phyloP scores from a whole-genome alignment of 495 filamentous ascomycete species.

The Neurospora sp. region DNA sequence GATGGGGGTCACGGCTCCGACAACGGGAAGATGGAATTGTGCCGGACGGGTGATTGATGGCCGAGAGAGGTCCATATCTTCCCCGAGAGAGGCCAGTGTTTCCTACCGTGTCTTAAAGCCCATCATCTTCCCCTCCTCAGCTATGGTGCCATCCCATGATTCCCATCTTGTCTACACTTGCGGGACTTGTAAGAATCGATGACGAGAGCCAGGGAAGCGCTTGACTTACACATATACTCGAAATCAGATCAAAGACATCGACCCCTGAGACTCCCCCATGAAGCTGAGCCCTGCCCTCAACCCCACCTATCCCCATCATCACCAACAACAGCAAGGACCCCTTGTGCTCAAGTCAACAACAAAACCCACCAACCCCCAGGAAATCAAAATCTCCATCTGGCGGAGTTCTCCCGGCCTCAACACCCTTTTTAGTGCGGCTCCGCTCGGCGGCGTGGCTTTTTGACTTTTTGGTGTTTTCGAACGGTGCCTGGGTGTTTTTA shows the following conservation, averaged over 20 bases:
- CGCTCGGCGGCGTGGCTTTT: background rate
- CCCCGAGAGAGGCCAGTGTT: background rate
- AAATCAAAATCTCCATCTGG: background rate
- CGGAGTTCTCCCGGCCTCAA: background rate
- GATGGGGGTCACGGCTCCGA: conserved; percentile 4
- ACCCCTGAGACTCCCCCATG: background rate
- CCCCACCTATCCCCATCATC: background rate
- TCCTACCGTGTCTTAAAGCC: background rate
- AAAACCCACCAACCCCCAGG: background rate
- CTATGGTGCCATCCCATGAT: background rate
- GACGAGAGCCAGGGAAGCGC: too few relatives aligned
- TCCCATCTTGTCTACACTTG: background rate
- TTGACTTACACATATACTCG: background rate
- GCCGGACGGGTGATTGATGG: background rate
- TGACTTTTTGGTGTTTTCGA: background rate
- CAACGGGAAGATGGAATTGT: background rate
- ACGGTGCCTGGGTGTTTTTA: background rate
- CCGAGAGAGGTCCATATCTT: background rate
- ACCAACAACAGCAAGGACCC: background rate
- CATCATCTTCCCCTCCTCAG: background rate
- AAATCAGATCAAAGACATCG: background rate
- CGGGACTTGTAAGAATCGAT: background rate
- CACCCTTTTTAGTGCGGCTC: background rate
- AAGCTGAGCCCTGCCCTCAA: background rate
- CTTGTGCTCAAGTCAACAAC: background rate